Evolutionary conservation across 495 filamentous ascomycete species (phyloP).

Genomic region (Neurospora intermedia): DNA sequence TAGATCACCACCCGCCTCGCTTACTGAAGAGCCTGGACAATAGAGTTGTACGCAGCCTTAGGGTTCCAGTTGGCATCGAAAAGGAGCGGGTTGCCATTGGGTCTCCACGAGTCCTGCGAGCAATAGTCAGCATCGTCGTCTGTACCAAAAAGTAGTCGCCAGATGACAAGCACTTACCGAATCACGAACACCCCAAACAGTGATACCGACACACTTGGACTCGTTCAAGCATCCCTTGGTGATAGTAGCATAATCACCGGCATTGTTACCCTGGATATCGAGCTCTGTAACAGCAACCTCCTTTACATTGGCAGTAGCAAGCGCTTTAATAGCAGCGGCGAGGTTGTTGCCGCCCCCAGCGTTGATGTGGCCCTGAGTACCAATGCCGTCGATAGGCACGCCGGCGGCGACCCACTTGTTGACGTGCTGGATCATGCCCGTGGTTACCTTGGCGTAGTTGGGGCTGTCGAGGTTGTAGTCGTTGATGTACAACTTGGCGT

Average conservation of each 20-base stretch:
- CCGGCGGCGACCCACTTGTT: slow-evolving; percentile 55
- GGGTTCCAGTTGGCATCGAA: slow-evolving; percentile 53
- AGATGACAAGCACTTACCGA: slow-evolving; percentile 29
- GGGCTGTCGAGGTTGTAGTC: slow-evolving; percentile 52
- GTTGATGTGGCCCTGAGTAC: slow-evolving; percentile 52
- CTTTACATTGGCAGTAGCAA: slow-evolving; percentile 39
- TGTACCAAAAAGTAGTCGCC: neutral
- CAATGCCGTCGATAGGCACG: slow-evolving; percentile 65
- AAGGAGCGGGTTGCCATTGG: slow-evolving; percentile 46
- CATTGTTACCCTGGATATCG: slow-evolving; percentile 49
- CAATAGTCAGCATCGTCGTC: neutral
- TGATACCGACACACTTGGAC: slow-evolving; percentile 60
- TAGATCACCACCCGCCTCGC: neutral
- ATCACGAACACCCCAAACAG: slow-evolving; percentile 67
- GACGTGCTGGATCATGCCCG: slow-evolving; percentile 52
- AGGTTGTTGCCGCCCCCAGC: slow-evolving; percentile 35
- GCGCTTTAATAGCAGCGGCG: slow-evolving; percentile 43
- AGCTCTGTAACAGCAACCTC: slow-evolving; percentile 57
- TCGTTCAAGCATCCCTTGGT: slow-evolving; percentile 54
- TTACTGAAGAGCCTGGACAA: slow-evolving; percentile 39
- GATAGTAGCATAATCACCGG: slow-evolving; percentile 51
- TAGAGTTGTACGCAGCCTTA: slow-evolving; percentile 55
- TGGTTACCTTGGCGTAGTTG: slow-evolving; percentile 39
- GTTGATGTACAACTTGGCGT: slow-evolving; percentile 56
- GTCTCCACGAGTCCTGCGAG: slow-evolving; percentile 52